Percentiles rank a stretch among this genome's conserved stretches.
Evolutionary conservation across 805 yeast species (phyloP).

Genomic region (Danielia oregonensis): DNA sequence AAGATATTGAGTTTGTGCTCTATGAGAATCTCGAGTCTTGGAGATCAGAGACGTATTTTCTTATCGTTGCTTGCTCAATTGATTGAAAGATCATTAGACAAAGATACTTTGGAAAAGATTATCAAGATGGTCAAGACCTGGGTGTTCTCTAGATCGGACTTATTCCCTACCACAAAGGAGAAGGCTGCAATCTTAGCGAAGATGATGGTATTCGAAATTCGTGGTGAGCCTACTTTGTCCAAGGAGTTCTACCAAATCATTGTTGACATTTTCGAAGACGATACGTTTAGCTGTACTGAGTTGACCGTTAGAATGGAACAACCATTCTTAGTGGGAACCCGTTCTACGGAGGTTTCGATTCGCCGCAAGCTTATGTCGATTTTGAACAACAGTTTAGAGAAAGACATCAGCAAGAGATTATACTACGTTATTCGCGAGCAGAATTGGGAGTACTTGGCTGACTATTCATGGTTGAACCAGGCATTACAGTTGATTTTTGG

Average conservation of each 20-base stretch:
- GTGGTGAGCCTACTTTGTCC: slow-evolving; percentile 78
- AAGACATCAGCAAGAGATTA: slow-evolving; percentile 71
- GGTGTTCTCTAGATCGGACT: slow-evolving; percentile 80
- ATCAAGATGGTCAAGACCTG: slow-evolving; percentile 77
- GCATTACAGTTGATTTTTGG: slow-evolving; percentile 85
- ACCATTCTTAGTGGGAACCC: slow-evolving; percentile 91
- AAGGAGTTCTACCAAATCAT: slow-evolving; percentile 81
- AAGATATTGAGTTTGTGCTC: slow-evolving; percentile 76
- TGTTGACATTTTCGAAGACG: slow-evolving; percentile 81
- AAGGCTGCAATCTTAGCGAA: slow-evolving; percentile 91
- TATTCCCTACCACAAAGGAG: slow-evolving; percentile 93
- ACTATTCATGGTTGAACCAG: slow-evolving; percentile 91
- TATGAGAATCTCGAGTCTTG: slow-evolving; percentile 76
- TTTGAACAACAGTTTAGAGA: slow-evolving; percentile 72
- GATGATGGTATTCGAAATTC: slow-evolving; percentile 87
- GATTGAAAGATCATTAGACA: slow-evolving; percentile 83
- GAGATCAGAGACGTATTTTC: slow-evolving; percentile 90
- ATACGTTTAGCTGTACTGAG: slow-evolving; percentile 75
- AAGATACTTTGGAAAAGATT: slow-evolving; percentile 67
- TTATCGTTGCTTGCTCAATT: slow-evolving; percentile 82
- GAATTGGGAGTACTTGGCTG: slow-evolving; percentile 94
- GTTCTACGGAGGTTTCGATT: slow-evolving; percentile 69
- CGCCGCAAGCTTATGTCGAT: slow-evolving; percentile 78
- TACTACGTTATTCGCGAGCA: slow-evolving; percentile 90
- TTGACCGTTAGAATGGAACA: slow-evolving; percentile 94